Evolutionary conservation across 2,329 filamentous ascomycete species (phyloP), one percentile per base, ranked within the genome.

Genomic region (Fusarium proliferatum): DNA sequence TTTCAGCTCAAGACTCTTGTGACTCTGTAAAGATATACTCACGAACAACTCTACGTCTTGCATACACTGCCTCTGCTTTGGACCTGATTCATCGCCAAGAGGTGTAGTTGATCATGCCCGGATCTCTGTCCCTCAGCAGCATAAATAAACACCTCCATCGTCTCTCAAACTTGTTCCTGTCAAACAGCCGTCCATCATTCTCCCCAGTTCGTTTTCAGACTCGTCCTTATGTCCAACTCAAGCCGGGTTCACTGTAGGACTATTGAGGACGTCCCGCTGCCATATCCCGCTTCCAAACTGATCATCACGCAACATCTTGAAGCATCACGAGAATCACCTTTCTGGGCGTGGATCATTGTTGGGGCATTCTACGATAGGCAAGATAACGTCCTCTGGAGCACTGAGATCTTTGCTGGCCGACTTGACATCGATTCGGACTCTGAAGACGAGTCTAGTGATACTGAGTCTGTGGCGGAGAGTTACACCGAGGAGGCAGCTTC

Each of bases 341-440:
- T 76, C 65, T 87, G 85, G 84, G 85, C 83, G 21, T 87, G 83
- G 82, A 80, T 88, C 52, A 80, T 86, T 28, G 80, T 86, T 19
- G 86, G 82, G 0, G 82, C 83, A 2, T 88, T 87, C 60, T 87
- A 85, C 77, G 85, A 88, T 79, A 61, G 70, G 3, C 61, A 82
- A 15, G 81, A 82, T 46, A 79, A 77, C 39, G 76, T 82, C 8
- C 65, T 88, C 43, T 88, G 86, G 85, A 86, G 85, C 51, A 84
- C 81, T 1, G 82, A 87, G 76, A 62, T 86, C 26, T 84, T 88
- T 34, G 64, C 83, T 30, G 81, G 79, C 12, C 79, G 78, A 10
- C 48, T 81, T 19, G 75, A 79, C 34, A 64, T 73, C 21, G 72
- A 78, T 15, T 38, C 68, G 15, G 80, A 78, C 30, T 78, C 77